These are phyloP conservation scores for Colletotrichum chlorophyti DNA, from an alignment of 2,329 filamentous ascomycete genomes.

Conservation along the genomic window DNA sequence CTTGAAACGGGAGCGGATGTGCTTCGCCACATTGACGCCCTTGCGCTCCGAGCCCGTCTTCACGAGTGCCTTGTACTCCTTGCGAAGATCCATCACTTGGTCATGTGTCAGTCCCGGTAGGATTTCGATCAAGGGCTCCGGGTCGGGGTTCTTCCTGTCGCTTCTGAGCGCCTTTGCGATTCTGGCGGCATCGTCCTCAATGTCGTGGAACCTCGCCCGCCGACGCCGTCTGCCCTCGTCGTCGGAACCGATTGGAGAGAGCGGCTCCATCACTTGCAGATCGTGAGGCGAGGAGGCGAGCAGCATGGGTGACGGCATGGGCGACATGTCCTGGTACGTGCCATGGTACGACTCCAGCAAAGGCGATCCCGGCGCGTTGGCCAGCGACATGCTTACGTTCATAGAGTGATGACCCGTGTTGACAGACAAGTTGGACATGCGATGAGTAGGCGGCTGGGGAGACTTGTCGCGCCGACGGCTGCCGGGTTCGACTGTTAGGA, in stretches of 20 bases:
- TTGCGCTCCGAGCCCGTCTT: constrained; percentile 77
- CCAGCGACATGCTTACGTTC: constrained; percentile 49
- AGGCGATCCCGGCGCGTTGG: constrained; percentile 76
- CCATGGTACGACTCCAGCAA: constrained; percentile 91
- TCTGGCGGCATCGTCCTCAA: constrained; percentile 76
- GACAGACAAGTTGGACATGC: constrained; percentile 61
- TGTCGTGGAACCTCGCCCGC: constrained; percentile 83
- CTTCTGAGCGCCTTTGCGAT: constrained; percentile 78
- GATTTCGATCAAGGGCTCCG: constrained; percentile 78
- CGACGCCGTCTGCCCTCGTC: constrained; percentile 55
- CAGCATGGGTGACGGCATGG: constrained; percentile 86
- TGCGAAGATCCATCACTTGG: constrained; percentile 84
- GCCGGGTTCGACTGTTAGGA: constrained; percentile 50
- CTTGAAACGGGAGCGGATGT: constrained; percentile 79
- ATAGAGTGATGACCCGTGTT: constrained; percentile 50
- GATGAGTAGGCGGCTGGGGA: constrained; percentile 54
- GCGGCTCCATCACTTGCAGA: constrained; percentile 48
- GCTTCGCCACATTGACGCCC: constrained; percentile 85
- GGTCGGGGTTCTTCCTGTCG: constrained; percentile 65
- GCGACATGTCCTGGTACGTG: constrained; percentile 92
- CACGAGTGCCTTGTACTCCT: constrained; percentile 88
- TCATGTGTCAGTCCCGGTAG: constrained; percentile 85
- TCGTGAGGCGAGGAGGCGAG: constrained; percentile 43
- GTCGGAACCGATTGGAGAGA: constrained; percentile 61
- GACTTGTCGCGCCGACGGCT: constrained; percentile 49